Evolutionary conservation across 2,329 filamentous ascomycete species (phyloP), one percentile per base, ranked within the genome.

Genomic region (Colletotrichum sp.): DNA sequence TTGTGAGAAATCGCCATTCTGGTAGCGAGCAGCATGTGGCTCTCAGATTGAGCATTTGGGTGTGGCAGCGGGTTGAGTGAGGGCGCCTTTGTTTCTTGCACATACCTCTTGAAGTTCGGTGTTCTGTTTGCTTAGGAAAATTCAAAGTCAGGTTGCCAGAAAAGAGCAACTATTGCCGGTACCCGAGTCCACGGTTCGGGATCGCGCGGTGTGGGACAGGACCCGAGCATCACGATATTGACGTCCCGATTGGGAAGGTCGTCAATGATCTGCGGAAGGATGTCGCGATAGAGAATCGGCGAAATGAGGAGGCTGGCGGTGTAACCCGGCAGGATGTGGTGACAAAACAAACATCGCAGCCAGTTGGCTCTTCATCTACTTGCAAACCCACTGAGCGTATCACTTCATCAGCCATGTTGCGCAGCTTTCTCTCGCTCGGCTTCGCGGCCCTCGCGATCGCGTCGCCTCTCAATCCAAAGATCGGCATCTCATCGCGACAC

Each of bases 191-290:
- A 36, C 48, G 73, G 69, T 26, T 34, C 6, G 9, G 26, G 43
- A 52, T 52, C 24, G 26, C 9, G 48, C 38, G 34, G 48, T 43
- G 61, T 26, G 26, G 30, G 16, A 55, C 48, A 21, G 14, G 13
- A 28, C 12, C 21, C 24, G 43, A 52, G 43, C 18, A 43, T 38
- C 26, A 34, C 24, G 7, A 61, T 26, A 24, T 16, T 13, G 16
- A 48, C 43, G 43, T 30, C 73, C 56, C 69, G 21, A 73, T 52
- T 43, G 6, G 69, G 73, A 68, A 75, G 69, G 69, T 73, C 73
- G 62, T 58, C 32, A 48, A 52, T 48, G 56, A 75, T 75, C 69
- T 56, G 69, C 69, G 28, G 69, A 34, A 34, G 56, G 38, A 68
- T 32, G 43, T 32, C 28, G 63, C 28, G 30, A 58, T 73, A 61